These are phyloP conservation scores for Coleophoma crateriformis DNA, from an alignment of 2,329 filamentous ascomycete genomes.

Conservation along the genomic window DNA sequence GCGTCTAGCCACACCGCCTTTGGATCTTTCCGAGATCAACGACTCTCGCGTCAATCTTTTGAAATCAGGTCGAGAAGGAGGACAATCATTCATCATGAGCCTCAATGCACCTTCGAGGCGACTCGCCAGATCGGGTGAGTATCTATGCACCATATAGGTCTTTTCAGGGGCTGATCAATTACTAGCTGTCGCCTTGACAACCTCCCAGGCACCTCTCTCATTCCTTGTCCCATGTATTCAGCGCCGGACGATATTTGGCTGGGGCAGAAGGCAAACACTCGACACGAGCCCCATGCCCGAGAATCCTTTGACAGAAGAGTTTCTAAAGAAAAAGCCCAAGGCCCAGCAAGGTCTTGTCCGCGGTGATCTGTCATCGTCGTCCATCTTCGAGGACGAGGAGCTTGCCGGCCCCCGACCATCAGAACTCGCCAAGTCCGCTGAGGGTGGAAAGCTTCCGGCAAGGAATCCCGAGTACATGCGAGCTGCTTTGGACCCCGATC, in stretches of 20 bases:
- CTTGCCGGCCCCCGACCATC: constrained; percentile 17
- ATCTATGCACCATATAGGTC: constrained; percentile 1
- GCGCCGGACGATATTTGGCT: constrained; percentile 17
- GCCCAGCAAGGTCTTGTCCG: constrained; percentile 30
- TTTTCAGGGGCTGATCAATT: constrained; percentile 12
- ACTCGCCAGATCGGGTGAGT: constrained; percentile 54
- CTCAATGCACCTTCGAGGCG: constrained; percentile 57
- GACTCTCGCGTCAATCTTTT: not conserved
- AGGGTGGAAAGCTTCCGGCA: constrained; percentile 22
- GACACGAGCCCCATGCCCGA: constrained; percentile 7
- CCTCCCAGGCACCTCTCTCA: constrained; percentile 34
- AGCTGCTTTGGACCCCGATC: constrained; percentile 68
- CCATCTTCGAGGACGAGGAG: constrained; percentile 45
- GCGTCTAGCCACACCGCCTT: too few relatives aligned
- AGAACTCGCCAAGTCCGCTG: not conserved
- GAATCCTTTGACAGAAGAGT: constrained; percentile 60
- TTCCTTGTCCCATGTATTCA: constrained; percentile 19
- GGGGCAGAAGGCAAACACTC: constrained; percentile 4
- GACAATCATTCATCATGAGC: constrained; percentile 46
- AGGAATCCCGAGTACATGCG: constrained; percentile 50
- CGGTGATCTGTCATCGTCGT: constrained; percentile 40
- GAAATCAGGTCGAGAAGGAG: not conserved
- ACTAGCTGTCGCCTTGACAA: constrained; percentile 16
- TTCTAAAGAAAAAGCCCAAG: constrained; percentile 30
- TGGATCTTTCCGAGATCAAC: not conserved